Evolutionary conservation across 345 rosid species (phyloP).

Genomic region (Ceriops tagal): DNA sequence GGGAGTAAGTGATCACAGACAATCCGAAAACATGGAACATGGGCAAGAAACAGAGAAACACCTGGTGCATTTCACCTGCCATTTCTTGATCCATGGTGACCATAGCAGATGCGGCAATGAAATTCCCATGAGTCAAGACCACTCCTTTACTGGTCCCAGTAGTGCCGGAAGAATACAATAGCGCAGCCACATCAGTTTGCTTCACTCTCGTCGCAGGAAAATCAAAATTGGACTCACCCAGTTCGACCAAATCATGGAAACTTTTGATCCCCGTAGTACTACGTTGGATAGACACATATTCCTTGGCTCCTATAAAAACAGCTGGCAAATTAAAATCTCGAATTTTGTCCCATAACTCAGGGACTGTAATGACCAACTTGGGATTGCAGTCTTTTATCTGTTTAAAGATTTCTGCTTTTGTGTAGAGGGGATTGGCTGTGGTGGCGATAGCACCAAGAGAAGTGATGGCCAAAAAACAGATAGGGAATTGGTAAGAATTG

Average conservation of each 20-base stretch:
- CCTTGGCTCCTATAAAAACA: conserved; percentile 48
- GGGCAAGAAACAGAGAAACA: conserved; percentile 65
- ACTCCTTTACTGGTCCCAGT: conserved; percentile 89
- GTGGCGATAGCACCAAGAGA: conserved; percentile 72
- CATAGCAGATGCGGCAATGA: conserved; percentile 62
- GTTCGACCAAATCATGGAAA: conserved; percentile 47
- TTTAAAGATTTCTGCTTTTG: conserved; percentile 54
- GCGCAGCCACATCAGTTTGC: conserved; percentile 62
- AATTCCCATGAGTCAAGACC: conserved; percentile 67
- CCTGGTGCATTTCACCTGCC: conserved; percentile 44
- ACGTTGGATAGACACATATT: conserved; percentile 10
- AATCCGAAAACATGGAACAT: conserved; percentile 94
- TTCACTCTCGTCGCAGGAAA: conserved; percentile 41
- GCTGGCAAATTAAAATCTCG: conserved; percentile 54
- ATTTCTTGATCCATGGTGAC: conserved; percentile 46
- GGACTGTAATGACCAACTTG: conserved; percentile 57
- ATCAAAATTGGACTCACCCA: conserved; percentile 40
- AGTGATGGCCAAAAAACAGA: conserved; percentile 65
- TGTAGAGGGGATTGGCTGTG: conserved; percentile 75
- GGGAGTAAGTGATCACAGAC: conserved; percentile 39
- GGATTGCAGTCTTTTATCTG: conserved; percentile 70
- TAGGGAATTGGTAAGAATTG: conserved; percentile 66
- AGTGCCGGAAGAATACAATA: conserved; percentile 89
- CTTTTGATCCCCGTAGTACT: conserved; percentile 29
- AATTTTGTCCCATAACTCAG: conserved; percentile 57